Base-by-base conservation (phyloP, 2,329 filamentous ascomycete species). In the Acrocalymma vagum region DNA sequence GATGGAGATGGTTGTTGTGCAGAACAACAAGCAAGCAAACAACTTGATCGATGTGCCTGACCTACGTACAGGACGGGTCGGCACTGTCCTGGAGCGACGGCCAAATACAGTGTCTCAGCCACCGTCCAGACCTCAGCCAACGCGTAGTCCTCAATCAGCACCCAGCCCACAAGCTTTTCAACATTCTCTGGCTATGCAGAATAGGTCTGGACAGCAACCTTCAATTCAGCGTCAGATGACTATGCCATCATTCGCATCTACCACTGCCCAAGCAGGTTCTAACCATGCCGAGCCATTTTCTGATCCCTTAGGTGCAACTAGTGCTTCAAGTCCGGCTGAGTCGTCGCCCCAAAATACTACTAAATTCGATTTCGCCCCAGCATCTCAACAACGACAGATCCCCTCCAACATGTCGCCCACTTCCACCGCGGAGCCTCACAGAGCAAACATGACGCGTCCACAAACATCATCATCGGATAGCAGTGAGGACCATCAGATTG, bases 331-430 rank as follows among this genome's bases (percentile, higher is more conserved):
- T n/a, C 24, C 14, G 4, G 3, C 16, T 10, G 13, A 11, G 15
- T 18, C 25, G 6, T 25, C 28, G 3, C 14, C 14, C 15, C n/a
- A 14, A 18, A 29, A 28, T 9, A 4, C 24, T 4, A 17, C 29
- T 6, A 29, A 32, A 18, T 51, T 51, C 18, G 43, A 42, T n/a
- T 36, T 40, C 13, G 28, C 42, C 2, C 48, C 46, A 9, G 28
- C 28, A 7, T 5, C 20, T n/a, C 21, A 38, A 9, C 37, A 27
- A 20, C 30, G 21, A 3, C 54, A 58, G 28, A 30, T 38, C 13
- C 54, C 54, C 3, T 38, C 49, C 4, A 58, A 58, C 30, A 53
- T 51, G 29, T 27, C 36, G 9, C 48, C 51, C 10, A 55, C 51
- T n/a, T 40, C 54, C n/a, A 28, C 51, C 11, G 42, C 46, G 6